Evolutionary conservation across 768 basidiomycete species (phyloP), one percentile per base, ranked within the genome.

Genomic region (Neoboletus magnificus): DNA sequence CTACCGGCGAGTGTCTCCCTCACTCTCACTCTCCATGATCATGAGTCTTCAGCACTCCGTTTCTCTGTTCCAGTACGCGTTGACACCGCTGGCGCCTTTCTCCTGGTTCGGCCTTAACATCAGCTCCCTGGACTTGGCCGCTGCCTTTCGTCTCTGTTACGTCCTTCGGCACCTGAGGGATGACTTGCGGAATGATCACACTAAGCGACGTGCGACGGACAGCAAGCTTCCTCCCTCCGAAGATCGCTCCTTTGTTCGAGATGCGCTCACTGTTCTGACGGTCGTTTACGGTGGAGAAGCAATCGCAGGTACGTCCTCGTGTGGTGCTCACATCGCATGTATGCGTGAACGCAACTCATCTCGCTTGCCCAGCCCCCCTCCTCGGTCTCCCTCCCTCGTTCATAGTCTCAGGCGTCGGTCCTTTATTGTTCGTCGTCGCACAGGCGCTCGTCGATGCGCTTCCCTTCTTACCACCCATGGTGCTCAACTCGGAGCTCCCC

Each of bases 241-340:
- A 60, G 68, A 74, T 39, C 73, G 73, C 16, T 85, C 86, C 4
- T 84, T 87, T 57, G 75, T 78, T 35, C 80, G 83, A 62, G 82
- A 82, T 60, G 66, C 80, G 18, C 67, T 78, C 5, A 78, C 86
- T 1, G 84, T 84, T 3, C 72, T 88, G 32, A 71, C 82, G 15
- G 83, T 91, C 29, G 88, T 91, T 1, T 91, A 84, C 63, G 89
- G 89, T 10, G 90, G 90, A n/a, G 87, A 91, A 70, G 83, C 82
- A 2, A 73, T 89, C 46, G 77, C 77, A 51, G 81, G 89, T 88
- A 63, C 52, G 82, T 70, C 44, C 48, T 29, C 22, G 22, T 15
- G n/a, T 22, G 10, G 5, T 13, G 12, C 20, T 20, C 12, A 25
- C 50, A 45, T 45, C 55, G 37, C 1, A 22, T 15, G 7, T 8